Percentiles rank a stretch among this genome's conserved stretches.
Evolutionary conservation across 2,329 filamentous ascomycete species (phyloP).

Genomic region (Verruconis gallopava): DNA sequence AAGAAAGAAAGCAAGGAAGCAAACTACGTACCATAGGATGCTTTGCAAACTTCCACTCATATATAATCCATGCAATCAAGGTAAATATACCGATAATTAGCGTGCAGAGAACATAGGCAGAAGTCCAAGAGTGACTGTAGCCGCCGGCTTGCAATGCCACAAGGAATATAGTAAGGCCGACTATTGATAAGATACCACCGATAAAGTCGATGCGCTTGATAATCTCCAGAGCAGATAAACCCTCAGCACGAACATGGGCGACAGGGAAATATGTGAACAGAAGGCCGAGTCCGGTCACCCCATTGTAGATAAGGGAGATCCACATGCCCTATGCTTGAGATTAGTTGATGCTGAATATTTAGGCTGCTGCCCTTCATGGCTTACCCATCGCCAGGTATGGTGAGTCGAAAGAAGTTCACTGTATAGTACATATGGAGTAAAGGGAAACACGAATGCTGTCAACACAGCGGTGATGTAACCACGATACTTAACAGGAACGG

Average conservation of each 20-base stretch:
- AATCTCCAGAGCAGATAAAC: slow-evolving; percentile 19
- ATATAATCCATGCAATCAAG: slow-evolving; percentile 31
- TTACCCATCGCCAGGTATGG: slow-evolving; percentile 22
- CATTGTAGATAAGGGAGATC: slow-evolving; percentile 19
- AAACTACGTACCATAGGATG: slow-evolving; percentile 21
- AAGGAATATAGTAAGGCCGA: slow-evolving; percentile 72
- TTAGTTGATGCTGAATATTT: slow-evolving; percentile 11
- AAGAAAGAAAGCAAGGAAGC: no score
- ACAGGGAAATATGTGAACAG: slow-evolving; percentile 21
- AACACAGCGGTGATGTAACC: slow-evolving; percentile 22
- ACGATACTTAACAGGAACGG: slow-evolving; percentile 22
- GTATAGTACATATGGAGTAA: slow-evolving; percentile 21
- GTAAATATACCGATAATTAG: slow-evolving; percentile 58
- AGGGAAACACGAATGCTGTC: slow-evolving; percentile 23
- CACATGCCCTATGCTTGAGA: no score
- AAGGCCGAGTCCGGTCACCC: slow-evolving; percentile 19
- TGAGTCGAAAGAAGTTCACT: slow-evolving; percentile 20
- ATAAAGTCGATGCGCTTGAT: slow-evolving; percentile 45
- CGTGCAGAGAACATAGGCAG: slow-evolving; percentile 61
- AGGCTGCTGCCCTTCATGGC: no score
- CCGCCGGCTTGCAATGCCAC: slow-evolving; percentile 79
- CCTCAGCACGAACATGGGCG: slow-evolving; percentile 21
- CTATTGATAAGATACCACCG: slow-evolving; percentile 54
- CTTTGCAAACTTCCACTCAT: slow-evolving; percentile 25
- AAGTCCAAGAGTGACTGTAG: slow-evolving; percentile 60